Evolutionary conservation across 345 rosid genomes (phyloP).

Genomic region (Eucalyptus erythrocorys): DNA sequence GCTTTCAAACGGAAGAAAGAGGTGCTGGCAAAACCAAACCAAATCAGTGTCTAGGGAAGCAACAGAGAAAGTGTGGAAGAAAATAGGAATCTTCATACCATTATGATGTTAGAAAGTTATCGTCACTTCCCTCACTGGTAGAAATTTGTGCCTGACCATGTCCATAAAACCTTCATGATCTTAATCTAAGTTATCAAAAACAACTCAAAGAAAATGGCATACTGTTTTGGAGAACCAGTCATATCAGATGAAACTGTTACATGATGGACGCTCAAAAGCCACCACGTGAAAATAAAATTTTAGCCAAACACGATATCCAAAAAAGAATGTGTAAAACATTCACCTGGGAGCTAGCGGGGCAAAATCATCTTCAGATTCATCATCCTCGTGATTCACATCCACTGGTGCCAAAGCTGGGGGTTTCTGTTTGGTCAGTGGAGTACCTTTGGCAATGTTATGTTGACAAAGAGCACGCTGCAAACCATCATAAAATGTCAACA

Average conservation of each 20-base stretch:
- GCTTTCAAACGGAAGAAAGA: not conserved
- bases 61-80: not conserved
- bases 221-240: not conserved
- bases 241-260: not conserved
- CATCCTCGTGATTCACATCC: conserved; percentile 52
- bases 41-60: not conserved
- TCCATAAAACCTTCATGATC: not conserved
- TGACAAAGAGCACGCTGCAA: conserved; percentile 72
- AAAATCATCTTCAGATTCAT: conserved; percentile 80
- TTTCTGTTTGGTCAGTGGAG: conserved; percentile 7
- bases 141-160: not conserved
- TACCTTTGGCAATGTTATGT: conserved; percentile 70
- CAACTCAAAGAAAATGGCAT: not conserved
- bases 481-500: conserved; percentile 58
- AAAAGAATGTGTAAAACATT: not conserved
- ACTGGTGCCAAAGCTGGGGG: conserved; percentile 35
- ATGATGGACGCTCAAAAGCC: not conserved
- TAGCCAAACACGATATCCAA: not conserved
- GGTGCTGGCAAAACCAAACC: not conserved
- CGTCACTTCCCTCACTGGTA: not conserved
- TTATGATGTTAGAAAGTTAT: not conserved
- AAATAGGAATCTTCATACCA: not conserved
- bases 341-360: conserved; percentile 19
- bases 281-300: not conserved
- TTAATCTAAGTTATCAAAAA: not conserved